phyloP scores from a whole-genome alignment of 2,329 filamentous ascomycete genomes.

The Pseudocercospora cruenta region DNA sequence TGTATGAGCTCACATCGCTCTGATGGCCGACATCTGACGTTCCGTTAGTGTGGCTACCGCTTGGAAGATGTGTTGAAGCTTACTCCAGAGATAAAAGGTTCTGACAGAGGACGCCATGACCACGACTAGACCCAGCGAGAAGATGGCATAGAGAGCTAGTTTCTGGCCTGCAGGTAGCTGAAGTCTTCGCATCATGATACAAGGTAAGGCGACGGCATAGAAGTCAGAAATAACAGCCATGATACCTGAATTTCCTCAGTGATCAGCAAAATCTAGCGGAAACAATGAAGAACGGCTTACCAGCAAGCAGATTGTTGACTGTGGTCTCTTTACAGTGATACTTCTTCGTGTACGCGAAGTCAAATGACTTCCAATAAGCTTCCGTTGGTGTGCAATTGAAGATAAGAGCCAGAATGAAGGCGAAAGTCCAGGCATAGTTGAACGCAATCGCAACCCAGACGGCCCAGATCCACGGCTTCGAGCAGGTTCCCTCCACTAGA shows the following conservation, averaged over 20 bases:
- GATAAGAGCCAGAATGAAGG: constrained; percentile 39
- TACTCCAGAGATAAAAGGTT: constrained; percentile 36
- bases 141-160: constrained; percentile 48
- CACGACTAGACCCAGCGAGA: constrained; percentile 34
- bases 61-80: neutral
- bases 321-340: constrained; percentile 44
- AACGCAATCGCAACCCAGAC: constrained; percentile 40
- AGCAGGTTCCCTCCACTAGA: constrained; percentile 41
- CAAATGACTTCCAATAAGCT: constrained; percentile 46
- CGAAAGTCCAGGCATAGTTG: constrained; percentile 43
- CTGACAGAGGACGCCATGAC: constrained; percentile 38
- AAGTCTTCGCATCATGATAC: constrained; percentile 49
- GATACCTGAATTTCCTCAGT: constrained; percentile 25
- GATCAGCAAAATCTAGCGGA: neutral
- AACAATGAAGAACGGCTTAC: neutral
- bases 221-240: constrained; percentile 46
- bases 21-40: constrained; percentile 17
- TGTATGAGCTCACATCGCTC: constrained; percentile 14
- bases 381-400: constrained; percentile 46
- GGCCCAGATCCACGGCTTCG: constrained; percentile 38
- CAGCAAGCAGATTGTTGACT: constrained; percentile 43
- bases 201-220: constrained; percentile 45
- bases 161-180: constrained; percentile 49
- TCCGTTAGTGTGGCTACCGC: too few relatives aligned
- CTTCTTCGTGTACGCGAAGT: constrained; percentile 37